Evolutionary conservation across 305 asterid species (phyloP).

Genomic region (Fraxinus velutina): DNA sequence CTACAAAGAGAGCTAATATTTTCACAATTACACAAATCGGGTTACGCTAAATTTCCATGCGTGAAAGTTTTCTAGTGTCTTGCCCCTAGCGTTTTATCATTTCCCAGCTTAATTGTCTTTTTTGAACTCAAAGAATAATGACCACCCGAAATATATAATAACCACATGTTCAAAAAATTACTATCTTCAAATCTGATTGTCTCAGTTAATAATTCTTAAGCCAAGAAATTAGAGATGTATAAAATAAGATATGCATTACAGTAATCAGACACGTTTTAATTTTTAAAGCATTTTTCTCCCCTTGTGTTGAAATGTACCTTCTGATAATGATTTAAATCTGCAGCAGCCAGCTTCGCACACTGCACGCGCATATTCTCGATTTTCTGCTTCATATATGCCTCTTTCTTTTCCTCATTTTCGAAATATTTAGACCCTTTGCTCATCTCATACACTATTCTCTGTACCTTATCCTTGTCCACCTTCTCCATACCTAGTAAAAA

Average conservation of each 20-base stretch:
- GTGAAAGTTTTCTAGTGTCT: neutral
- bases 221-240: neutral
- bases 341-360: conserved; percentile 54
- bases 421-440: conserved; percentile 94
- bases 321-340: conserved; percentile 51
- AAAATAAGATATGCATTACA: neutral
- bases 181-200: neutral
- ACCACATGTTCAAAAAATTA: neutral
- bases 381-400: conserved; percentile 73
- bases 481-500: conserved; percentile 81
- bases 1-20: neutral
- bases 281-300: neutral
- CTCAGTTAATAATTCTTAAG: neutral
- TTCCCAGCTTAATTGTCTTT: neutral
- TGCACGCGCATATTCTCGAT: conserved; percentile 62
- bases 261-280: neutral
- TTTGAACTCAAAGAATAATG: neutral
- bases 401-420: conserved; percentile 79
- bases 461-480: conserved; percentile 96
- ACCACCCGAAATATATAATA: neutral
- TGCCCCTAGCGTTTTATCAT: neutral
- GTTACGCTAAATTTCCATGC: neutral
- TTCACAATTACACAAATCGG: neutral
- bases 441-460: conserved; percentile 89
- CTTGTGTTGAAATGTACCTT: conserved; percentile 45